These are phyloP conservation scores for Pichia sp. DNA, from an alignment of 1,139 yeast species.

Conservation along the genomic window DNA sequence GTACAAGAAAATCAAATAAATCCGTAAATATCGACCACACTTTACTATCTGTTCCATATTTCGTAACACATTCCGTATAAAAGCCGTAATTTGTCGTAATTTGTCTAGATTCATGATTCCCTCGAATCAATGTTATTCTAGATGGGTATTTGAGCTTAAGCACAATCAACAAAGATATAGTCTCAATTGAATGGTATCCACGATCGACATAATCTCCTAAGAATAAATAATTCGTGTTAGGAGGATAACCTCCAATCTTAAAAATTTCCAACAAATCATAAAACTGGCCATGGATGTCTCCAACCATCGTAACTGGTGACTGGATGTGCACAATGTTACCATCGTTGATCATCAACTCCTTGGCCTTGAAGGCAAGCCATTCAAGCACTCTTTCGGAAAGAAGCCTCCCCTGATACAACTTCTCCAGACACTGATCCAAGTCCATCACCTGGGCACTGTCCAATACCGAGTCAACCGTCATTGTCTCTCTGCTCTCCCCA, in stretches of 20 bases:
- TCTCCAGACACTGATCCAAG: conserved; percentile 61
- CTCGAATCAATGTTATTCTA: conserved; percentile 74
- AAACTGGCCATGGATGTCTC: conserved; percentile 97
- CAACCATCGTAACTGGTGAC: conserved; percentile 94
- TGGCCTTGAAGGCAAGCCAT: conserved; percentile 61
- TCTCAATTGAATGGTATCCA: conserved; percentile 87
- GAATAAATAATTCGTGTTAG: conserved; percentile 86
- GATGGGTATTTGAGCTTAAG: conserved; percentile 82
- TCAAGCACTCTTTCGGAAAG: conserved; percentile 64
- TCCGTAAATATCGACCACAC: conserved; percentile 92
- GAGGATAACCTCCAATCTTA: conserved; percentile 87
- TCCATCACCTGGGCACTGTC: conserved; percentile 31
- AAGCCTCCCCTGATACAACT: conserved; percentile 54
- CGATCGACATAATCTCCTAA: conserved; percentile 91
- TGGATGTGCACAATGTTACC: conserved; percentile 78
- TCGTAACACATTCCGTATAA: conserved; percentile 87
- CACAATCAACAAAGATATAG: conserved; percentile 77
- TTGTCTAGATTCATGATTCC: conserved; percentile 94
- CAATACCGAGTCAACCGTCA: conserved; percentile 3
- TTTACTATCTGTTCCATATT: conserved; percentile 66
- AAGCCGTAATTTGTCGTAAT: conserved; percentile 96
- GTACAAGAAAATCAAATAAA: conserved; percentile 82
- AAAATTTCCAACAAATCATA: conserved; percentile 90
- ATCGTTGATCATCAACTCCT: conserved; percentile 70
- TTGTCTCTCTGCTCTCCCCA: conserved; percentile 1